A percentile compares a stretch with the other conserved stretches of the same genome.
Conservation (phyloP, 208 protist species). For the Strigomonas galati region DNA sequence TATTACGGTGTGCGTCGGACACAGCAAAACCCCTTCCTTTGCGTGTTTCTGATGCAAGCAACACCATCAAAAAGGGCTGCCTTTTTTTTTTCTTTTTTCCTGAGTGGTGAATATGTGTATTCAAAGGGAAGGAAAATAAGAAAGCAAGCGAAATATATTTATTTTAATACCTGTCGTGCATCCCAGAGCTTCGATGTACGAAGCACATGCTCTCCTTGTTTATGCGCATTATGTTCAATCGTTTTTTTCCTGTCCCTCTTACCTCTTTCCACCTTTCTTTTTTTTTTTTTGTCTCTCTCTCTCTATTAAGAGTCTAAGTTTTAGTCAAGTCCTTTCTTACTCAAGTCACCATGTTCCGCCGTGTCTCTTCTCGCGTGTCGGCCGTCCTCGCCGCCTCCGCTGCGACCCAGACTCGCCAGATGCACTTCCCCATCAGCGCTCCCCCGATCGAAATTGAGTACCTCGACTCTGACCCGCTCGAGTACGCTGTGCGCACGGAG, state of each 20-base stretch:
- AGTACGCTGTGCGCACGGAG: conserved; percentile 85
- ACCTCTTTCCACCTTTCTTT: background rate
- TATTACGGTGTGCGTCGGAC: too few relatives aligned
- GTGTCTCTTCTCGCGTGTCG: conserved; percentile 41
- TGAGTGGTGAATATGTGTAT: too few relatives aligned
- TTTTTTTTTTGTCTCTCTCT: background rate
- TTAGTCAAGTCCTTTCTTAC: conserved; percentile 11
- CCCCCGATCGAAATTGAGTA: conserved; percentile 86
- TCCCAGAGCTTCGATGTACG: too few relatives aligned
- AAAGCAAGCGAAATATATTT: too few relatives aligned
- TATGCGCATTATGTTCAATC: background rate
- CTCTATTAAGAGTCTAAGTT: background rate
- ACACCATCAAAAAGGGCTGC: background rate
- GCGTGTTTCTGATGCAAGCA: too few relatives aligned
- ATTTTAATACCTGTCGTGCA: too few relatives aligned
- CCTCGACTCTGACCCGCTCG: conserved; percentile 80
- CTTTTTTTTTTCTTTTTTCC: background rate
- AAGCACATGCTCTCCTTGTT: too few relatives aligned
- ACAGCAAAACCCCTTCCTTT: too few relatives aligned
- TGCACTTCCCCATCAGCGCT: conserved; percentile 80
- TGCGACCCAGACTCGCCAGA: conserved; percentile 36
- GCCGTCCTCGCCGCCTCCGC: conserved; percentile 21
- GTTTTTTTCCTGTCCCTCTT: background rate
- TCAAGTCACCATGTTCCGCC: conserved; percentile 33
- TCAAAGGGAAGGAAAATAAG: background rate